These are phyloP conservation scores for Ophiocordyceps camponoti-saundersi DNA, from an alignment of 2,329 filamentous ascomycete species.

Conservation along the genomic window DNA sequence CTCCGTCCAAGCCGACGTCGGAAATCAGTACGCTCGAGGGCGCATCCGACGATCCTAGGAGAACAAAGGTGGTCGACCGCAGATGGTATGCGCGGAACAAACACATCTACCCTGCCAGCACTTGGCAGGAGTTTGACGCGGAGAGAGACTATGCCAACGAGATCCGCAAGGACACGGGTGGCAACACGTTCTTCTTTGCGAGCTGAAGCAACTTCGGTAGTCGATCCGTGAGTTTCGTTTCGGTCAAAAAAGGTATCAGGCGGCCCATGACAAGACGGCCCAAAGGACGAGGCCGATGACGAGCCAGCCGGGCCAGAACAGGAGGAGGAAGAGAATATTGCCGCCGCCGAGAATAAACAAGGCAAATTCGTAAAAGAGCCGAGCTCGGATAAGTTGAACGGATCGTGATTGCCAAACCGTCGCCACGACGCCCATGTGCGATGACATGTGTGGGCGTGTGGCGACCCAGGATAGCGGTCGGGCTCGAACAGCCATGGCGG, in stretches of 20 bases:
- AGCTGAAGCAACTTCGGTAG: constrained; percentile 9
- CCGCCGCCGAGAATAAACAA: constrained; percentile 31
- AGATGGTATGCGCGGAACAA: constrained; percentile 97
- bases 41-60: constrained; percentile 54
- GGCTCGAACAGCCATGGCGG: not conserved
- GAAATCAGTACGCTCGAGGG: constrained; percentile 52
- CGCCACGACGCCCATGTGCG: constrained; percentile 8
- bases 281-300: constrained; percentile 22
- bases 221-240: no score
- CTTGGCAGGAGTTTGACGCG: constrained; percentile 90
- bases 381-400: constrained; percentile 21
- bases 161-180: constrained; percentile 66
- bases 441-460: not conserved
- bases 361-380: constrained; percentile 33
- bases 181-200: constrained; percentile 85
- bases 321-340: constrained; percentile 28
- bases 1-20: constrained; percentile 20
- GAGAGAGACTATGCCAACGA: constrained; percentile 69
- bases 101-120: constrained; percentile 90
- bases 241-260: not conserved
- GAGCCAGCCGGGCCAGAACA: constrained; percentile 43
- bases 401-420: constrained; percentile 20
- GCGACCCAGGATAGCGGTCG: not conserved
- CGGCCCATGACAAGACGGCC: constrained; percentile 12
- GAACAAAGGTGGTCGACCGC: constrained; percentile 89